Base-by-base conservation (phyloP, 129 eudicot genomes). In the carrot (Daucus carota) region DNA sequence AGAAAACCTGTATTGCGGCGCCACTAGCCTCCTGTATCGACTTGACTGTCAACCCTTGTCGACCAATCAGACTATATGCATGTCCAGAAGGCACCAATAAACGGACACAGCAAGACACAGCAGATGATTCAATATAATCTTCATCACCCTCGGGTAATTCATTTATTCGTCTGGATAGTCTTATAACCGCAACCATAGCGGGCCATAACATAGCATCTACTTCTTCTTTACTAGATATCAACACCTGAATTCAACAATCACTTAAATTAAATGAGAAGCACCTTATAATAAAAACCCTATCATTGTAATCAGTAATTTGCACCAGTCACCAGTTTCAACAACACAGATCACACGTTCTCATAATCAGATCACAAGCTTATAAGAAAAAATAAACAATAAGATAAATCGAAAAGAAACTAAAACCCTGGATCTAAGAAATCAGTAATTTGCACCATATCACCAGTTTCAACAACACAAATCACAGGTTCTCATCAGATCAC, bases 181-280 rank as follows among this genome's bases (percentile, higher is more conserved):
- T 90, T 57, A 93, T 84, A 42, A 83, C 90, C 46, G 98, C 98
- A 85, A 84, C 91, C 92, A 93, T 93, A 71, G 98, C 98, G 78
- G 98, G 98, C 22, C 97, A 85, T 62, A 90, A 34, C 38, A 87
- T 80, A 67, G 83, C 79, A 22, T 88, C 97, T 57, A 90, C 87
- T 78, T 93, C 98, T 88, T 93, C 98, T 81, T 90, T 93, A 8
- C 91, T 96, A 72, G 98, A 86, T 77, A 90, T 80, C 50, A 93
- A 76, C 47, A 93, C 98, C 98, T 93, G 76, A 18, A 22, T 47
- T 17, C 57, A 47, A 47, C 20, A 47, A 3, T 47, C 22, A 47
- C 22, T 4, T n/a, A 47, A 16, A 47, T n/a, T n/a, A 46, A n/a
- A n/a, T n/a, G n/a, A n/a, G n/a, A n/a, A n/a, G 3, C 41, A 3